phyloP scores from a whole-genome alignment of 495 filamentous ascomycete species.

The Penicillium crystallinum region DNA sequence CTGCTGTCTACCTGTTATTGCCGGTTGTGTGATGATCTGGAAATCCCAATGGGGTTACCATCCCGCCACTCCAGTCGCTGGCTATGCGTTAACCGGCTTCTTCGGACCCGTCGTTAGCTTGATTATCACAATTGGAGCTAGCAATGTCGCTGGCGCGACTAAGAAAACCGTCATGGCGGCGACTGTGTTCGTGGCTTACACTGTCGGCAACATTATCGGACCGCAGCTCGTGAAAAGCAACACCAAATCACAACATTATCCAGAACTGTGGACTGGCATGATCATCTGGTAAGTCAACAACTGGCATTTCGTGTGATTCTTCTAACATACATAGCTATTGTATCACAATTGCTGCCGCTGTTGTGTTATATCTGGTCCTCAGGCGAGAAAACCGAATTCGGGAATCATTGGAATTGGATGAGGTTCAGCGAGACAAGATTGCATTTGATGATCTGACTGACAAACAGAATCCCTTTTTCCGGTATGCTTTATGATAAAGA shows the following conservation, averaged over 20 bases:
- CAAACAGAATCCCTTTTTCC: slow-evolving; percentile 68
- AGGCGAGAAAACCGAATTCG: slow-evolving; percentile 51
- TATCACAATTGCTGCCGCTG: slow-evolving; percentile 56
- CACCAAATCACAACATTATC: slow-evolving; percentile 60
- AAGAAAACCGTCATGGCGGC: slow-evolving; percentile 73
- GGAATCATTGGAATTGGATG: slow-evolving; percentile 45
- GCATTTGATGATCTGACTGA: slow-evolving; percentile 74
- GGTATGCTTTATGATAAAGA: slow-evolving; percentile 54
- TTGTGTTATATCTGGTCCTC: slow-evolving; percentile 52
- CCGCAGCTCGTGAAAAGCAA: slow-evolving; percentile 63
- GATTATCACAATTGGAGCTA: slow-evolving; percentile 62
- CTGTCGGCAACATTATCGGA: slow-evolving; percentile 67
- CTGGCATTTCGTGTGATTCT: background rate
- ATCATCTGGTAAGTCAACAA: slow-evolving; percentile 57
- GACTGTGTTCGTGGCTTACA: slow-evolving; percentile 69
- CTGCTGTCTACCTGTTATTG: slow-evolving; percentile 66
- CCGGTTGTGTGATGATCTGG: slow-evolving; percentile 72
- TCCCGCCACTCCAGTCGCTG: slow-evolving; percentile 57
- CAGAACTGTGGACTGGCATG: slow-evolving; percentile 62
- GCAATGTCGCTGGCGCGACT: slow-evolving; percentile 70
- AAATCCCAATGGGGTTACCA: slow-evolving; percentile 59
- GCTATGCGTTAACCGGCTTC: slow-evolving; percentile 66
- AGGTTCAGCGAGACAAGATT: slow-evolving; percentile 55
- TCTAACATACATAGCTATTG: slow-evolving; percentile 49
- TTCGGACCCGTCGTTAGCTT: slow-evolving; percentile 63